Base-by-base conservation (phyloP, 257 asterid genomes). In the Nicotiana tomentosiformis region DNA sequence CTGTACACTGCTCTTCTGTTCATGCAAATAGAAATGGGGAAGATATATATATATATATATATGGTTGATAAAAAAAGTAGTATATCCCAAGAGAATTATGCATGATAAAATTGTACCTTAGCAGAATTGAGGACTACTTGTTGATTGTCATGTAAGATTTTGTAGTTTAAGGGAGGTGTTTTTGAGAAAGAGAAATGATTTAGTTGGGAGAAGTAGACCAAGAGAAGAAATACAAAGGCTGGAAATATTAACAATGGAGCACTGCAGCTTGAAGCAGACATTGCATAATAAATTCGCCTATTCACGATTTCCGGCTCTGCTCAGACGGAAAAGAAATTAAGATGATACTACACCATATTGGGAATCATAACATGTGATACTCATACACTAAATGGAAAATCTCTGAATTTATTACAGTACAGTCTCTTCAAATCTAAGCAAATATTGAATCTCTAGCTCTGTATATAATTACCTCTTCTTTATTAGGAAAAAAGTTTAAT, bases 1-100 rank as follows among this genome's bases (percentile, higher is more conserved):
- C 37, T 81, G 35, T 55, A 80, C 23, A 64, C 82, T 53, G 9
- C 18, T 68, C 49, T 43, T 62, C 83, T 84, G 77, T 51, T 72
- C 11, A 46, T 58, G 17, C 64, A 79, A 10, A 29, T 14, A 14
- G 7, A 53, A 26, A 81, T 5, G 20, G 10, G 10, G 46, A 43
- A 43, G 10, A 43, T 43, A 43, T 7, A 43, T 43, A 39, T 39
- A 20, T 20, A 20, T 20, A 39, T 39, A 39, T 43, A 66, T 29
- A 51, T 66, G 17, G 7, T 10, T 51, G 3, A 32, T 7, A 26
- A 69, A 68, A 29, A 35, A 37, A 39, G 10, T 7, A 37, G 46
- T 37, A 6, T 37, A 37, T 37, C 46, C 46, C 46, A 37, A 5
- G 46, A 6, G 46, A 37, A 37, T 37, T 37, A 37, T 37, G 46